phyloP scores from a whole-genome alignment of 2,329 filamentous ascomycete genomes.

The Xylariaceae sp. region DNA sequence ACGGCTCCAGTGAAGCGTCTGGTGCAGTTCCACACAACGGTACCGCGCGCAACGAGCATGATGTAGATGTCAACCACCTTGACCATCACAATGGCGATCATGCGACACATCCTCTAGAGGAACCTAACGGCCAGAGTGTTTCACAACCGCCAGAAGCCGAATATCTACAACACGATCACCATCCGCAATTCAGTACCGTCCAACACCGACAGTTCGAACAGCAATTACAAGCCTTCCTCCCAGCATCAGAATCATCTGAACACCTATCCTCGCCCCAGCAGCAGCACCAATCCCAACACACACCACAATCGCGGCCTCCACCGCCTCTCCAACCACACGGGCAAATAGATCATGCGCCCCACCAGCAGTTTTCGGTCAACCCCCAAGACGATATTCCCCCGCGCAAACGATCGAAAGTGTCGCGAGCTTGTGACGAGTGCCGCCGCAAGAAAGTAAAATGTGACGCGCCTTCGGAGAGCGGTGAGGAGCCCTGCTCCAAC shows the following conservation, averaged over 20 bases:
- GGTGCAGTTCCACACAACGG: constrained; percentile 38
- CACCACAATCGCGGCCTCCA: constrained; percentile 35
- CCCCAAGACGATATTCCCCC: constrained; percentile 59
- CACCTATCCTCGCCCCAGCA: constrained; percentile 35
- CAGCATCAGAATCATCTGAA: constrained; percentile 27
- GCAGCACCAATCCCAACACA: constrained; percentile 21
- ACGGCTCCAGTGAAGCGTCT: constrained; percentile 21
- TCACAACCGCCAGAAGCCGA: constrained; percentile 1
- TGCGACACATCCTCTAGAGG: constrained; percentile 5
- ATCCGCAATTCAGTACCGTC: constrained; percentile 10
- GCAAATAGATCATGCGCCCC: constrained; percentile 21
- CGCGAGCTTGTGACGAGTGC: constrained; percentile 84
- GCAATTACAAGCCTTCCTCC: constrained; percentile 5
- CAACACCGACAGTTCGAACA: constrained; percentile 16
- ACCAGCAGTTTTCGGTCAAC: constrained; percentile 40
- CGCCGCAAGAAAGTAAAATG: constrained; percentile 87
- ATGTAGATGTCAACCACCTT: constrained; percentile 26
- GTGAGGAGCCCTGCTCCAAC: constrained; percentile 72
- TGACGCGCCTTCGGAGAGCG: constrained; percentile 72
- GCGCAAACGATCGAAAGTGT: constrained; percentile 79
- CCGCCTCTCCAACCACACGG: constrained; percentile 20
- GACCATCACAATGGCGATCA: constrained; percentile 7
- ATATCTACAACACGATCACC: not conserved
- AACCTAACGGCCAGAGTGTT: not conserved
- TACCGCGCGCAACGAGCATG: constrained; percentile 39